Evolutionary conservation across 2,329 filamentous ascomycete species (phyloP), one percentile per base, ranked within the genome.

Genomic region (Penicillium janthinellum): DNA sequence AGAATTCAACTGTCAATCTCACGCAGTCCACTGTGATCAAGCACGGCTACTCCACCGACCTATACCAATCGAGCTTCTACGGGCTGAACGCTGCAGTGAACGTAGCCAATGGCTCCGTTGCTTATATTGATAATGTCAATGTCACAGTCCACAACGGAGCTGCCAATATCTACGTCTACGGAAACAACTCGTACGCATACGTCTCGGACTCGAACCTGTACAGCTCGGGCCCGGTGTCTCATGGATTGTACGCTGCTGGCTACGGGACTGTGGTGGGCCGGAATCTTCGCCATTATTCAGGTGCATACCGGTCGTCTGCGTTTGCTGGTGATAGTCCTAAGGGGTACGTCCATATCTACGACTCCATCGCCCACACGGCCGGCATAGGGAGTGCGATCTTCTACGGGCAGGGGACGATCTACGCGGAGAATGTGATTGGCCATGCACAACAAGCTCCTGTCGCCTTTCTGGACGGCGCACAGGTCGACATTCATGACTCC

Each of bases 1-100:
- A 59, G n/a, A 20, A 31, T 28, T 54, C 57, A 3, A 10, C 35
- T 2, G 57, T 59, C 37, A 59, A 54, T 22, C 44, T 59, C 8
- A 39, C 50, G 1, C 14, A 34, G 11, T 58, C 56, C 5, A 49
- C 42, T 20, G 39, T 59, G 22, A 55, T 59, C 45, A 59, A 59
- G 25, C n/a, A 49, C 4, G 57, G 57, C 20, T 59, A 55, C n/a
- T 54, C 51, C 0, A 55, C 34, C 28, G 51, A 54, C 17, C 22
- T 55, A 28, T 55, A 59, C 45, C 57, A 59, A 49, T 34, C 57
- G 4, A 59, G 57, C 20, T 59, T 59, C n/a, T 59, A 55, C 42
- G 57, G 57, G 6, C 17, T 59, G n/a, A 59, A 59, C 28, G 51
- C 51, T 25, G 57, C 57, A 3, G 39, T 59, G 10, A 59, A 59